Base-by-base conservation (phyloP, 305 asterid species). In the Fraxinus ornus region DNA sequence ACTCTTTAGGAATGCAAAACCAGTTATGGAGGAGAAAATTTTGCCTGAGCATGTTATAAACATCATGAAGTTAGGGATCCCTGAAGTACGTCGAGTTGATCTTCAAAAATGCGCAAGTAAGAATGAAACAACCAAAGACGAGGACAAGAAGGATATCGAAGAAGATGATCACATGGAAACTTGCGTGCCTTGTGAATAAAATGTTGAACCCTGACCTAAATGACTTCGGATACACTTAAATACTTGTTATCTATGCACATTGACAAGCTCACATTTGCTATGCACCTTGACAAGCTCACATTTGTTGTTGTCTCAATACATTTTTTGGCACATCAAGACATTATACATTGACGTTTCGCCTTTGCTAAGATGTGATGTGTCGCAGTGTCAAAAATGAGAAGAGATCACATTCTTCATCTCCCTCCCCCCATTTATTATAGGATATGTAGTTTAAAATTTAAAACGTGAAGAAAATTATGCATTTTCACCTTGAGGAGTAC, bases 1-100 rank as follows among this genome's bases (percentile, higher is more conserved):
- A 6, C 84, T 91, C 3, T 91, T 26, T 90, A 76, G 89, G 60
- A 90, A 88, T 75, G 70, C 60, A 30, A 89, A 81, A 81, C 79
- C 57, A 0, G 28, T 5, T 37, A 76, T 39, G 6, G 85, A 81
- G 72, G 88, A 83, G 79, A 84, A 87, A 4, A 76, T 86, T 49
- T 17, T 76, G 80, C 80, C 49, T 26, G 80, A 76, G 24, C 39
- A 76, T 33, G 72, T 76, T 4, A 62, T 30, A 66, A 76, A 82
- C 52, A 32, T 82, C 76, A 70, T 30, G 12, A 28, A 32, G 41
- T 17, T 32, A 32, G 41, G 30, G 12, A 71, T 9, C 8, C 37
- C 37, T 68, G 32, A 62, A 62, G 33, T 8, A 21, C 72, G 4
- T 21, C 39, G 7, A 68, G 39, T 71, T 15, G 76, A 71, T 71